These are phyloP conservation scores for Hemileia vastatrix DNA, from an alignment of 1,284 basidiomycete species.

Conservation along the genomic window DNA sequence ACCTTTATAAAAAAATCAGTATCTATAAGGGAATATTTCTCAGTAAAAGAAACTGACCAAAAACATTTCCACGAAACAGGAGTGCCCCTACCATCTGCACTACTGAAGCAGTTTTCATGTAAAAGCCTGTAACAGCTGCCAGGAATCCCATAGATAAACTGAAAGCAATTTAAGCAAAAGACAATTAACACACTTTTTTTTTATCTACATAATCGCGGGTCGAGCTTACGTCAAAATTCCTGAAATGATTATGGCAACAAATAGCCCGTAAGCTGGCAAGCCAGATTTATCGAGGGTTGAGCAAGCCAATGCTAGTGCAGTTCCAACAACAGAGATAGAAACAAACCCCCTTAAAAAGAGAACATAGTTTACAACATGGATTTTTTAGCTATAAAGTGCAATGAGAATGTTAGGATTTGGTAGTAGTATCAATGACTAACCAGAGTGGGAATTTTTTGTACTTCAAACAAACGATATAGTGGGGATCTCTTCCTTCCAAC, in stretches of 20 bases:
- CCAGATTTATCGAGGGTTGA: constrained; percentile 10
- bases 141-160: too few species aligned
- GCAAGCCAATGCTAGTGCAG: background rate
- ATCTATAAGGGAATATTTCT: too few species aligned
- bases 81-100: too few species aligned
- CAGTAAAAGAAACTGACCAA: too few species aligned
- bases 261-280: background rate
- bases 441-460: constrained; percentile 18
- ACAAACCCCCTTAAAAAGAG: constrained; percentile 10
- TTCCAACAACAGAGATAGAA: background rate
- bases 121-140: too few species aligned
- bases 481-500: constrained; percentile 4
- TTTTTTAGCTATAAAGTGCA: background rate
- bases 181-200: too few species aligned
- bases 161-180: too few species aligned
- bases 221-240: constrained; percentile 10
- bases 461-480: constrained; percentile 3
- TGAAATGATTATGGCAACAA: constrained; percentile 18
- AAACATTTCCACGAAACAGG: too few species aligned
- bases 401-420: background rate
- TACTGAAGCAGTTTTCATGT: too few species aligned
- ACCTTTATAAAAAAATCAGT: too few species aligned
- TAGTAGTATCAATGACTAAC: constrained; percentile 14
- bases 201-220: too few species aligned
- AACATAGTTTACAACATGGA: background rate